Percentiles rank a stretch among this genome's conserved stretches.
Conservation (phyloP, 2,329 filamentous ascomycete species). For the Fusarium sp. region DNA sequence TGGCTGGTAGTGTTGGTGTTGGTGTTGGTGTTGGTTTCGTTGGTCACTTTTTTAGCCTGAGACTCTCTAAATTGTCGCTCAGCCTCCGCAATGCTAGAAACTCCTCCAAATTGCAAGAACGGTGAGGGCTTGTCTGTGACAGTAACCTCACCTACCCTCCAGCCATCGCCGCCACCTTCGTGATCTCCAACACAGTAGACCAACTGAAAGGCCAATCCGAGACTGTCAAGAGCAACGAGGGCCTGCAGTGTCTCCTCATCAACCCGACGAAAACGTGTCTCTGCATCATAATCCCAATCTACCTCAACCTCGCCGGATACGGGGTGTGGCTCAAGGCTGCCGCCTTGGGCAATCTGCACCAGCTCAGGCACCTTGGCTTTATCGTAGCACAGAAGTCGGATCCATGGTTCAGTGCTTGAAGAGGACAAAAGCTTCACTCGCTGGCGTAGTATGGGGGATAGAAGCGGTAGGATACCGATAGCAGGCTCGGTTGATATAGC, state of each 20-base stretch:
- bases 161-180: conserved; percentile 73
- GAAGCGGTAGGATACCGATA: conserved; percentile 69
- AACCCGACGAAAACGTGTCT: conserved; percentile 75
- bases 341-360: conserved; percentile 72
- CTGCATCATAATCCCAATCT: conserved; percentile 76
- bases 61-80: conserved; percentile 67
- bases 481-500: conserved; percentile 72
- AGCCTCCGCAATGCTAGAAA: conserved; percentile 70
- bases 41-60: conserved; percentile 45
- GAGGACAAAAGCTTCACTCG: conserved; percentile 76
- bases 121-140: conserved; percentile 71
- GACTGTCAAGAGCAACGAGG: conserved; percentile 72
- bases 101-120: conserved; percentile 68
- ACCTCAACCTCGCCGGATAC: conserved; percentile 85
- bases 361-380: conserved; percentile 69
- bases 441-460: conserved; percentile 77
- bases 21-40: conserved; percentile 29
- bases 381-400: conserved; percentile 81
- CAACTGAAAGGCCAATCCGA: conserved; percentile 75
- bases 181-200: conserved; percentile 79
- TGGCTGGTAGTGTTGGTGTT: conserved; percentile 18
- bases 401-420: conserved; percentile 76
- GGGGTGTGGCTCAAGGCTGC: conserved; percentile 83
- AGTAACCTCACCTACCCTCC: conserved; percentile 80
- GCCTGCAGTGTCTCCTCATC: conserved; percentile 83